A percentile compares a stretch with the other conserved stretches of the same genome.
These are phyloP conservation scores for Kwoniella europaea DNA, from an alignment of 768 basidiomycete genomes.

Conservation along the genomic window DNA sequence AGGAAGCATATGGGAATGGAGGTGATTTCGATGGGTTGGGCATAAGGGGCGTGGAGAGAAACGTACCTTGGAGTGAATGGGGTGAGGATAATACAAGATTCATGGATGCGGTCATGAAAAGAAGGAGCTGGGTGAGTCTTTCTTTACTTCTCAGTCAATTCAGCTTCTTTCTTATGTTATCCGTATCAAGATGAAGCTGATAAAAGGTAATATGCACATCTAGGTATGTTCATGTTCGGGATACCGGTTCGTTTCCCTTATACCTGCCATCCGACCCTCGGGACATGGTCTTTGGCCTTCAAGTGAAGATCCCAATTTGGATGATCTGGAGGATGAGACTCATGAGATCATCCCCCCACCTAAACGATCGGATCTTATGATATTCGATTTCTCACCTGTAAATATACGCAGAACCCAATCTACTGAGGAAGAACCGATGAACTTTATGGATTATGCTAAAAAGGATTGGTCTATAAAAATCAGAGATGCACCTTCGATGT, in stretches of 20 bases:
- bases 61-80: constrained; percentile 46
- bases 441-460: constrained; percentile 5
- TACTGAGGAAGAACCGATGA: constrained; percentile 5
- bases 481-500: constrained; percentile 15
- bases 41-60: constrained; percentile 30
- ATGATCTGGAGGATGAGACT: constrained; percentile 17
- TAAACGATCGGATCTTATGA: constrained; percentile 27
- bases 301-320: background rate
- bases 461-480: constrained; percentile 22
- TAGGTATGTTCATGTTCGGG: constrained; percentile 54
- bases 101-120: constrained; percentile 38
- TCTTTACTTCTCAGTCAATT: background rate
- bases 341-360: constrained; percentile 24
- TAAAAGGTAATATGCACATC: no score
- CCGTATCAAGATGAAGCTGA: no score
- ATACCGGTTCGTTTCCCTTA: constrained; percentile 48
- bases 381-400: constrained; percentile 52
- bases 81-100: constrained; percentile 37
- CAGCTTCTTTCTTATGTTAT: no score
- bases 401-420: constrained; percentile 18
- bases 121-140: constrained; percentile 46
- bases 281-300: constrained; percentile 6
- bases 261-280: constrained; percentile 18
- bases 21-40: constrained; percentile 22
- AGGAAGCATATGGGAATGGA: constrained; percentile 15